Evolutionary conservation across 805 yeast genomes (phyloP).

Genomic region (Ogataea nonfermentans): DNA sequence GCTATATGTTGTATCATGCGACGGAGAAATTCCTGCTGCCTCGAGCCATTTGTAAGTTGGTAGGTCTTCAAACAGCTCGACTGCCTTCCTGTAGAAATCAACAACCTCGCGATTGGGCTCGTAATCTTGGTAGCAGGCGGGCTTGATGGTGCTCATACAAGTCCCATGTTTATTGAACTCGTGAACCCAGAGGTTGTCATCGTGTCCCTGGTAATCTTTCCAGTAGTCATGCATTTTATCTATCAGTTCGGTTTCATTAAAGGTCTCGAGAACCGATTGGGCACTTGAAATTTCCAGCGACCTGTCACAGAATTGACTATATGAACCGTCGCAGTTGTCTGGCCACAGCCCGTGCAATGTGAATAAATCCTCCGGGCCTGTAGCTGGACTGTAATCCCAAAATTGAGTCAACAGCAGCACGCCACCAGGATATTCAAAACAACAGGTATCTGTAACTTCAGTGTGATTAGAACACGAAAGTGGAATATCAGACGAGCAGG

Average conservation of each 20-base stretch:
- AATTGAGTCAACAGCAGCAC: constrained; percentile 81
- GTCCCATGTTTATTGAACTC: constrained; percentile 95
- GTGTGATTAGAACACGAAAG: constrained; percentile 59
- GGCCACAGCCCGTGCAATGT: constrained; percentile 91
- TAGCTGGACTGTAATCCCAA: constrained; percentile 82
- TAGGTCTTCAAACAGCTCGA: constrained; percentile 52
- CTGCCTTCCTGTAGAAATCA: constrained; percentile 66
- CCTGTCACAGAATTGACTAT: constrained; percentile 73
- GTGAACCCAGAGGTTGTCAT: constrained; percentile 77
- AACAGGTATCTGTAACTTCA: constrained; percentile 61
- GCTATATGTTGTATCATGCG: constrained; percentile 53
- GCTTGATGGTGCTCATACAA: constrained; percentile 77
- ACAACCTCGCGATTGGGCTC: constrained; percentile 47
- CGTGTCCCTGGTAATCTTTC: constrained; percentile 72
- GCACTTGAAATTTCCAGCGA: constrained; percentile 54
- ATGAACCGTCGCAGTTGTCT: constrained; percentile 81
- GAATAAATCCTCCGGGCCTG: constrained; percentile 68
- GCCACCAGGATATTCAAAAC: constrained; percentile 88
- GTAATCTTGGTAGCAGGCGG: constrained; percentile 57
- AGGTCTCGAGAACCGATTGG: constrained; percentile 42
- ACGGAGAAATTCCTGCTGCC: constrained; percentile 72
- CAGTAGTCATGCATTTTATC: constrained; percentile 58
- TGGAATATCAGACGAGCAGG: constrained; percentile 60
- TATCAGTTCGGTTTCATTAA: constrained; percentile 51
- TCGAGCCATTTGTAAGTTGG: constrained; percentile 68